These are phyloP conservation scores for Neoscytalidium dimidiatum DNA, from an alignment of 2,329 filamentous ascomycete genomes.

Conservation along the genomic window DNA sequence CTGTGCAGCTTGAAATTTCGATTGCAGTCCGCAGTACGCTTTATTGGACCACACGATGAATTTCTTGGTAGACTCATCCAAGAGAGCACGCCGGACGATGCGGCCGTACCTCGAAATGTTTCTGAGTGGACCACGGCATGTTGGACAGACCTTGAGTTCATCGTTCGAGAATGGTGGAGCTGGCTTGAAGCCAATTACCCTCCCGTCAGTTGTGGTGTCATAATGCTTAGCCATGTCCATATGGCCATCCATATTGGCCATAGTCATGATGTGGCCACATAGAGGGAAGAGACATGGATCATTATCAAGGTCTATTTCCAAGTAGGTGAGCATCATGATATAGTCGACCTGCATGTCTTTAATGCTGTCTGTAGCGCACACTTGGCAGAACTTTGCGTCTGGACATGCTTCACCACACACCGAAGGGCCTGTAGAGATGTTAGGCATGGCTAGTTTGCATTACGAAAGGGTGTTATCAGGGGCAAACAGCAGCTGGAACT, in stretches of 20 bases:
- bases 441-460: neutral
- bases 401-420: constrained; percentile 68
- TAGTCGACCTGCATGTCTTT: constrained; percentile 58
- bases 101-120: constrained; percentile 63
- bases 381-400: constrained; percentile 54
- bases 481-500: too few species aligned
- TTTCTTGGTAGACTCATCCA: constrained; percentile 66
- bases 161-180: constrained; percentile 31
- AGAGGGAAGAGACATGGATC: constrained; percentile 63
- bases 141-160: constrained; percentile 58
- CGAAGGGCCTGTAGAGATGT: constrained; percentile 45
- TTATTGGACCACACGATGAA: constrained; percentile 59
- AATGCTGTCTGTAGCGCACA: constrained; percentile 45
- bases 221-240: constrained; percentile 59
- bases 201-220: constrained; percentile 38
- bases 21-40: constrained; percentile 32
- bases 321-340: constrained; percentile 56
- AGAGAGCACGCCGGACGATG: constrained; percentile 59
- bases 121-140: constrained; percentile 61
- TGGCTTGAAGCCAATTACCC: constrained; percentile 33
- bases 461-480: neutral
- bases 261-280: constrained; percentile 66
- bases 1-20: constrained; percentile 7
- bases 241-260: constrained; percentile 61
- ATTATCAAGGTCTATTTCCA: constrained; percentile 59